Base-by-base conservation (phyloP, 2,329 filamentous ascomycete genomes). In the Cryphonectria carpinicola region DNA sequence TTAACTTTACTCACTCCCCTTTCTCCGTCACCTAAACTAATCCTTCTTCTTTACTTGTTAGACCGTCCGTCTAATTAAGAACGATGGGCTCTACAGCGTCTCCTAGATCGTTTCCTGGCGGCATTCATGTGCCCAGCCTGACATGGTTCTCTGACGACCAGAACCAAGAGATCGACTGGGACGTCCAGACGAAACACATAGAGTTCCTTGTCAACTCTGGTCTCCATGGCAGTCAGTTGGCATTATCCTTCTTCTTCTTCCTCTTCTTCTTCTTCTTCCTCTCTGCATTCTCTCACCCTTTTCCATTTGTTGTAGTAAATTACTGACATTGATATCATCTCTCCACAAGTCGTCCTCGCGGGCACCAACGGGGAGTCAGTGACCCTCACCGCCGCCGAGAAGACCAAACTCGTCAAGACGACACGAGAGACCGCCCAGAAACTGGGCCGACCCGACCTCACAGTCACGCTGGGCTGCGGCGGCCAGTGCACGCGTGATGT, bases 321-420 rank as follows among this genome's bases (percentile, higher is more conserved):
- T 10, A 35, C 11, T 58, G 28, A 60, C 56, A 61, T 22, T 61
- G 13, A 32, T 39, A 41, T n/a, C 49, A 73, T 74, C 28, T 76
- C 76, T 74, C 70, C 39, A n/a, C 41, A 65, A 78, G 80, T 93
- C 71, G 89, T 92, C 62, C 88, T 90, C 58, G 90, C 92, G 77
- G 92, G 91, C 66, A 92, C 89, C 74, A 93, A 93, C 75, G 91
- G 92, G 75, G 91, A 94, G 80, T 90, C 91, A 11, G 90, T 92
- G 3, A 90, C 92, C 72, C 83, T 93, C 5, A 88, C 87, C 60
- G 84, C 86, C 70, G 84, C 86, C 19, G 92, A 93, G 79, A 88
- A 91, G 76, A 84, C 85, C 65, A 81, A 85, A 64, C 85, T 93
- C 72, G 89, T 90, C 5, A 80, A 80, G 70, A 85, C 86, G 41